Percentiles rank a stretch among this genome's conserved stretches.
These are phyloP conservation scores for Tulasnella sp. DNA, from an alignment of 768 basidiomycete genomes.

Conservation along the genomic window DNA sequence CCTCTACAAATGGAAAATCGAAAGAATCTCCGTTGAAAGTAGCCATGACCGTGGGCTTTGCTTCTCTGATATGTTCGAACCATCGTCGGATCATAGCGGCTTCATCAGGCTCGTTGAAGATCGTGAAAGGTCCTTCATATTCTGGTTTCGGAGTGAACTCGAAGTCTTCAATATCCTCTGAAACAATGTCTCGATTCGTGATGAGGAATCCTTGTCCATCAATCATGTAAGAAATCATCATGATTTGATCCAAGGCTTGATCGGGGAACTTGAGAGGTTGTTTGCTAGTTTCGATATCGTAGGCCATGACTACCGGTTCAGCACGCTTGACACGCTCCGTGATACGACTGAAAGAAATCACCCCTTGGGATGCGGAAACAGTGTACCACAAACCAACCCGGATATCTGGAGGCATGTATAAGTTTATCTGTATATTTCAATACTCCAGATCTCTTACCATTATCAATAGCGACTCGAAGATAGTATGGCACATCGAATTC, in stretches of 20 bases:
- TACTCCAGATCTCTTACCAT: constrained; percentile 29
- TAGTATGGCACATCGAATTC: constrained; percentile 98
- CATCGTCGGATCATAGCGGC: constrained; percentile 70
- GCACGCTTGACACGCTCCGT: constrained; percentile 90
- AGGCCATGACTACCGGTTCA: constrained; percentile 98
- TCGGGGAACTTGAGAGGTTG: constrained; percentile 99
- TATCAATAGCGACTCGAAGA: constrained; percentile 97
- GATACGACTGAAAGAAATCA: constrained; percentile 57
- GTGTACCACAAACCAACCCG: constrained; percentile 98
- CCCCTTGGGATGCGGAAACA: constrained; percentile 69
- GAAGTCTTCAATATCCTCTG: constrained; percentile 95
- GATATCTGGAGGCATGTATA: constrained; percentile 38
- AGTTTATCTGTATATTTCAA: not conserved
- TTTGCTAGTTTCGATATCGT: constrained; percentile 97
- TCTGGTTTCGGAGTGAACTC: constrained; percentile 98
- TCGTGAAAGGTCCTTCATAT: constrained; percentile 88
- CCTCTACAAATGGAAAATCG: constrained; percentile 94
- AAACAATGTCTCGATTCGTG: constrained; percentile 93
- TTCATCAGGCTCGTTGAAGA: constrained; percentile 92
- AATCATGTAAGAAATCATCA: constrained; percentile 99
- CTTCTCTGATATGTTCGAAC: constrained; percentile 87
- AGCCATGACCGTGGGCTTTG: constrained; percentile 92
- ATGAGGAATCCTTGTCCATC: constrained; percentile 97
- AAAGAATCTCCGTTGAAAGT: constrained; percentile 99
- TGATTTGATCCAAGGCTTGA: constrained; percentile 89